Evolutionary conservation across 2,329 filamentous ascomycete genomes (phyloP).

Genomic region (Calonectria crousiana): DNA sequence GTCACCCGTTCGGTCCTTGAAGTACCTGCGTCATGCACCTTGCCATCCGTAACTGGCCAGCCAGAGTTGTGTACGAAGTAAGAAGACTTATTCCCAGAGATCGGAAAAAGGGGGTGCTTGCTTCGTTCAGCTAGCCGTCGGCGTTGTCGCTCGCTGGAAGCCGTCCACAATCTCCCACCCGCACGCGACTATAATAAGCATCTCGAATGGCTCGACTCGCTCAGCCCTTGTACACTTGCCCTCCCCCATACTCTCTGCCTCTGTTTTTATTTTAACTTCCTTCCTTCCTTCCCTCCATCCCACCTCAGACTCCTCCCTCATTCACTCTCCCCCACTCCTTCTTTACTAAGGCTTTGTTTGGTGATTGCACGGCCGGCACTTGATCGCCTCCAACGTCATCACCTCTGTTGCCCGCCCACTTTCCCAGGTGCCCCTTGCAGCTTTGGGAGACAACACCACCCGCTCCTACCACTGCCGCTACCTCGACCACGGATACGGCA

Average conservation of each 20-base stretch:
- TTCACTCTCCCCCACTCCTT: neutral
- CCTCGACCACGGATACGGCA: neutral
- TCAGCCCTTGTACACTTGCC: constrained; percentile 14
- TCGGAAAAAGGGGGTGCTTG: constrained; percentile 19
- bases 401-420: neutral
- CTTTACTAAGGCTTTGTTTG: neutral
- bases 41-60: constrained; percentile 17
- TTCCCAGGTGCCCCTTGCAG: constrained; percentile 14
- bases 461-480: neutral
- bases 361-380: neutral
- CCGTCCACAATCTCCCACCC: constrained; percentile 11
- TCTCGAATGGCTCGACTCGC: constrained; percentile 20
- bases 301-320: neutral
- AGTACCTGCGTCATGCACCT: constrained; percentile 18
- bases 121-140: constrained; percentile 13
- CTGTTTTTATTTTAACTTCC: constrained; percentile 3
- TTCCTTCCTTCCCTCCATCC: neutral
- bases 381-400: constrained; percentile 12
- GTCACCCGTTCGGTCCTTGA: constrained; percentile 8
- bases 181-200: constrained; percentile 28
- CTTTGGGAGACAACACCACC: constrained; percentile 9
- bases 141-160: constrained; percentile 9
- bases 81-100: neutral
- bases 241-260: constrained; percentile 4
- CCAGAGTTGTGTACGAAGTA: constrained; percentile 23